Percentiles rank a stretch among this genome's conserved stretches.
Evolutionary conservation across 129 eudicot genomes (phyloP).

Genomic region (Lonicera japonica): DNA sequence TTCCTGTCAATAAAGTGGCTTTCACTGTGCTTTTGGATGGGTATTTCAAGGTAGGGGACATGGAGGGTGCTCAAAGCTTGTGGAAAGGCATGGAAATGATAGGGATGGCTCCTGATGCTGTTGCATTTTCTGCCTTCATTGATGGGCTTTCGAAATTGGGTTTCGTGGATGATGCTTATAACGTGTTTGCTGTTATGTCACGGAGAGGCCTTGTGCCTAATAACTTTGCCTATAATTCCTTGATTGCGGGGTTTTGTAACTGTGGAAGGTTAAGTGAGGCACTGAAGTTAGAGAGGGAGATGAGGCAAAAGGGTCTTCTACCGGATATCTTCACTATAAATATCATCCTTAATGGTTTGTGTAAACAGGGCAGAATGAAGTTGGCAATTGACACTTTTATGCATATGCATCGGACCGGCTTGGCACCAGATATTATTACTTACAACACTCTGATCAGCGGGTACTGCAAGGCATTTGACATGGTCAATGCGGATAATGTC

Average conservation of each 20-base stretch:
- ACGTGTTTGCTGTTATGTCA: slow-evolving; percentile 51
- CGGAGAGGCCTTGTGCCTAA: slow-evolving; percentile 67
- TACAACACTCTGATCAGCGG: slow-evolving; percentile 87
- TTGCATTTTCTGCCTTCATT: slow-evolving; percentile 71
- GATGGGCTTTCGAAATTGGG: slow-evolving; percentile 73
- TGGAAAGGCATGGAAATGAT: slow-evolving; percentile 59
- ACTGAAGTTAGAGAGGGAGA: slow-evolving; percentile 60
- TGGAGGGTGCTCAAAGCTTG: slow-evolving; percentile 57
- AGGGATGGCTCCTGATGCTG: slow-evolving; percentile 70
- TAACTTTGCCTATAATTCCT: slow-evolving; percentile 75
- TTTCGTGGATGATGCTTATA: slow-evolving; percentile 55
- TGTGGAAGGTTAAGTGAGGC: slow-evolving; percentile 47
- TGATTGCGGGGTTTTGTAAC: slow-evolving; percentile 67
- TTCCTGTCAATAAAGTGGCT: slow-evolving; percentile 61
- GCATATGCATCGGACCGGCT: slow-evolving; percentile 50
- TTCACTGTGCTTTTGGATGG: slow-evolving; percentile 78
- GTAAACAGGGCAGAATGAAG: slow-evolving; percentile 80
- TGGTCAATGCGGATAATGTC: slow-evolving; percentile 57
- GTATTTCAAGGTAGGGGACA: slow-evolving; percentile 57
- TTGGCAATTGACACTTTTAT: slow-evolving; percentile 53
- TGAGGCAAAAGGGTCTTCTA: slow-evolving; percentile 65
- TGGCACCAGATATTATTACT: slow-evolving; percentile 68
- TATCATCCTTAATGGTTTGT: slow-evolving; percentile 70
- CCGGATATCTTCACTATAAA: slow-evolving; percentile 70
- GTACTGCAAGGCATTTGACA: slow-evolving; percentile 67